Evolutionary conservation across 2,329 filamentous ascomycete genomes (phyloP).

Genomic region (Rutstroemia sp.): DNA sequence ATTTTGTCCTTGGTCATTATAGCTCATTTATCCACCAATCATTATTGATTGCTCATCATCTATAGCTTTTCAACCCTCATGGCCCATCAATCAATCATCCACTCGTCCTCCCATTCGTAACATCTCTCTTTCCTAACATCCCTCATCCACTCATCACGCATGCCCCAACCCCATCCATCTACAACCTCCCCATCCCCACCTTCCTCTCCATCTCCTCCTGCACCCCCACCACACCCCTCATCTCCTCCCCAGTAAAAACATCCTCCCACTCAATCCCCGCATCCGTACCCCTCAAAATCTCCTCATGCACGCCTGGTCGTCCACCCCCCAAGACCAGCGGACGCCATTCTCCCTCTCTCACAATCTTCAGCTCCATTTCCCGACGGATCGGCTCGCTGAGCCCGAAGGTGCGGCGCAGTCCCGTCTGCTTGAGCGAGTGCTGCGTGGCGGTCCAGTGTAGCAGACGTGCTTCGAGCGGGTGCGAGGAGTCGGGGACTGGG

Average conservation of each 20-base stretch:
- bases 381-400: slow-evolving; percentile 87
- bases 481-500: slow-evolving; percentile 46
- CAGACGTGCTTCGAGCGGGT: slow-evolving; percentile 89
- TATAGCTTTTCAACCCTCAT: background rate
- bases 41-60: background rate
- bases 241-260: slow-evolving; percentile 75
- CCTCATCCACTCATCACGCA: slow-evolving; percentile 7
- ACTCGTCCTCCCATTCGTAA: background rate
- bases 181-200: slow-evolving; percentile 6
- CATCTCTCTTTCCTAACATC: background rate
- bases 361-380: slow-evolving; percentile 92
- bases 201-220: slow-evolving; percentile 86
- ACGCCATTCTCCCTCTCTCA: slow-evolving; percentile 70
- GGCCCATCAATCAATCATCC: background rate
- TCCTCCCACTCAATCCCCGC: slow-evolving; percentile 84
- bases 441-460: slow-evolving; percentile 86
- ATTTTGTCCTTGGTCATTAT: no score
- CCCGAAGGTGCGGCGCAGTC: slow-evolving; percentile 79
- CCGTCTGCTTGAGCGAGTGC: slow-evolving; percentile 79
- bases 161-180: slow-evolving; percentile 9
- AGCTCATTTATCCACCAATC: background rate
- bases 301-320: slow-evolving; percentile 62
- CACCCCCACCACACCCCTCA: slow-evolving; percentile 61
- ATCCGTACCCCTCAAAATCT: slow-evolving; percentile 78
- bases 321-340: slow-evolving; percentile 58